Base-by-base conservation (phyloP, 306 rosid genomes). In the Pueraria montana region DNA sequence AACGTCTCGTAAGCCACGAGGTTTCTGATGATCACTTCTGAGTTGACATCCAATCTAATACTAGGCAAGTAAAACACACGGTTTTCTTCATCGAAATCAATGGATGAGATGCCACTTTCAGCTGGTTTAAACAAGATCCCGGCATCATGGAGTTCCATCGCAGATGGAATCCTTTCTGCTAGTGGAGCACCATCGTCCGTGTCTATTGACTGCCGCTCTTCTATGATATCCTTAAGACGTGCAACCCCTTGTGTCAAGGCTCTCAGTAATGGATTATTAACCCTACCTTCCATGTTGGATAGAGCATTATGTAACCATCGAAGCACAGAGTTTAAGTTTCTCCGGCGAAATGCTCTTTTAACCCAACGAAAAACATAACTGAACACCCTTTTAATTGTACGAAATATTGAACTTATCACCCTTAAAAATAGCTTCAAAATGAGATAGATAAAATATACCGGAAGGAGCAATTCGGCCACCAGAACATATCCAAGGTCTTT, bases 1-100 rank as follows among this genome's bases (percentile, higher is more conserved):
- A 76, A 3, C 1, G 72, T 32, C 45, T 87, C 87, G 23, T 80
- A 80, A 2, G 80, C 87, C 65, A 80, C 49, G 0, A 87, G 45
- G 81, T 87, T 84, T 71, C 84, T 75, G 0, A 87, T 16, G 5
- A 80, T 38, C 1, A 77, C 65, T 43, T 80, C 82, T 0, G 68
- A 48, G 50, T 69, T 59, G 0, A 1, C 62, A 32, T 52, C 12
- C 10, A 85, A 0, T 59, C 7, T 58, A 8, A 88, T 17, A 12
- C 4, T 0, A 0, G 89, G 91, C 21, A 83, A 74, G 62, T 13
- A 4, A 18, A 88, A n/a, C 0, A 11, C 4, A 14, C 10, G 9
- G 0, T 26, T 40, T 4, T 3, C 0, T 2, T 32, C 74, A 26
- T 65, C 70, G 4, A 65, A 75, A 4, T 66, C 4, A 27, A 65